A percentile compares a stretch with the other conserved stretches of the same genome.
Conservation (phyloP, 768 basidiomycete species). For the Hortiboletus campestris region DNA sequence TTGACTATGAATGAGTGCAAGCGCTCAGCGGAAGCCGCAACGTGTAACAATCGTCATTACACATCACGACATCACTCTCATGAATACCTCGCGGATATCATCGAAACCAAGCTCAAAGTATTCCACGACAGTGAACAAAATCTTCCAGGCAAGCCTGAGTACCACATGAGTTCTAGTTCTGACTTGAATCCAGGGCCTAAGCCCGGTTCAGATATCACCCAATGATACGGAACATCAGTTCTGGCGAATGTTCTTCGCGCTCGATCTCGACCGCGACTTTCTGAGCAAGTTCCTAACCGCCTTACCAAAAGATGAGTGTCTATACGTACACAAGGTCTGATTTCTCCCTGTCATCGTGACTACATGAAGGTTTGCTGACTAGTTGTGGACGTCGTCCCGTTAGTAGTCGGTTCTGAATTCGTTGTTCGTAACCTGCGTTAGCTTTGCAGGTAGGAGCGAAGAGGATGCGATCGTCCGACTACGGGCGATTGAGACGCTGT, state of each 20-base stretch:
- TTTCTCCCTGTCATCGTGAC: background rate
- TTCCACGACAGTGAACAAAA: constrained; percentile 43
- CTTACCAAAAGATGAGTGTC: constrained; percentile 48
- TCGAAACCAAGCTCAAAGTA: constrained; percentile 45
- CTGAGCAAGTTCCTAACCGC: constrained; percentile 40
- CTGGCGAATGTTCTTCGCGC: constrained; percentile 51
- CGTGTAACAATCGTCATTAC: background rate
- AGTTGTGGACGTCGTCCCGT: constrained; percentile 10
- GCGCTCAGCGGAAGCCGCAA: background rate
- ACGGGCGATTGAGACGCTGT: constrained; percentile 53
- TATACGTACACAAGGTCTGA: constrained; percentile 51
- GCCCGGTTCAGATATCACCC: constrained; percentile 44
- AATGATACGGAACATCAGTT: constrained; percentile 45
- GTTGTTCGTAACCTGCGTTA: constrained; percentile 49
- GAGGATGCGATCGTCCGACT: constrained; percentile 15
- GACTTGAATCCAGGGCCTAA: constrained; percentile 36
- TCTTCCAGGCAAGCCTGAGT: constrained; percentile 40
- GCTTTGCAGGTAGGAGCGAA: constrained; percentile 34
- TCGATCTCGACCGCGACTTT: constrained; percentile 51
- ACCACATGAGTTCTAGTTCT: background rate
- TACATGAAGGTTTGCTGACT: constrained; percentile 6
- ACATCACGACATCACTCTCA: constrained; percentile 2
- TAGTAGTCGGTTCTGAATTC: constrained; percentile 50
- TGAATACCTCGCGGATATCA: constrained; percentile 15
- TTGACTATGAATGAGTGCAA: background rate